phyloP scores from a whole-genome alignment of 352 stramenopile species.

The Phytophthora pseudosyringae region DNA sequence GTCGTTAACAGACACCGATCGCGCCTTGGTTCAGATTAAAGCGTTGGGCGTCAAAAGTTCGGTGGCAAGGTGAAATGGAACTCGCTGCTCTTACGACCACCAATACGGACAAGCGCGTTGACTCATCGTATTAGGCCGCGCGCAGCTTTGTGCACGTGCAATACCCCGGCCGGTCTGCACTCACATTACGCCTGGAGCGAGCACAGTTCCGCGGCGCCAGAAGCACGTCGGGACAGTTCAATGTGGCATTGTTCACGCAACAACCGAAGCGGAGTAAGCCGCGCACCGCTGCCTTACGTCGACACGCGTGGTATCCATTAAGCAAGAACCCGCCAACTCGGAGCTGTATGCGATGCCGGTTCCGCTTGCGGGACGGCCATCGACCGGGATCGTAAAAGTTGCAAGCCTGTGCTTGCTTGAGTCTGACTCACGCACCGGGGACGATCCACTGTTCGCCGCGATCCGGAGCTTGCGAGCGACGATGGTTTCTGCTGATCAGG shows the following conservation, averaged over 20 bases:
- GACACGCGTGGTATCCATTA: background rate
- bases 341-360: background rate
- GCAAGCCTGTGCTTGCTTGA: slow-evolving; percentile 23
- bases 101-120: slow-evolving; percentile 1
- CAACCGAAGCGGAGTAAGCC: background rate
- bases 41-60: background rate
- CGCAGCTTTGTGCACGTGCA: background rate
- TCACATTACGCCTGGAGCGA: slow-evolving; percentile 11
- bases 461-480: slow-evolving; percentile 18
- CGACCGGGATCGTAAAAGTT: slow-evolving; percentile 1
- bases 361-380: background rate
- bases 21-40: background rate
- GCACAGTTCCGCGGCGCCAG: slow-evolving; percentile 17
- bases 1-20: background rate
- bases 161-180: background rate
- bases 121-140: slow-evolving; percentile 9
- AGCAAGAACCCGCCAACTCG: background rate
- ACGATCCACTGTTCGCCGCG: slow-evolving; percentile 21
- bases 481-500: slow-evolving; percentile 27
- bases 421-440: slow-evolving; percentile 18
- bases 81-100: slow-evolving; percentile 3
- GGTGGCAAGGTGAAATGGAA: background rate
- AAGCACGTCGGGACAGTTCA: background rate
- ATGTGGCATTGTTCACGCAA: no score
- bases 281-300: background rate